A percentile compares a stretch with the other conserved stretches of the same genome.
phyloP scores from a whole-genome alignment of 345 rosid genomes.

The Microthlaspi erraticum region DNA sequence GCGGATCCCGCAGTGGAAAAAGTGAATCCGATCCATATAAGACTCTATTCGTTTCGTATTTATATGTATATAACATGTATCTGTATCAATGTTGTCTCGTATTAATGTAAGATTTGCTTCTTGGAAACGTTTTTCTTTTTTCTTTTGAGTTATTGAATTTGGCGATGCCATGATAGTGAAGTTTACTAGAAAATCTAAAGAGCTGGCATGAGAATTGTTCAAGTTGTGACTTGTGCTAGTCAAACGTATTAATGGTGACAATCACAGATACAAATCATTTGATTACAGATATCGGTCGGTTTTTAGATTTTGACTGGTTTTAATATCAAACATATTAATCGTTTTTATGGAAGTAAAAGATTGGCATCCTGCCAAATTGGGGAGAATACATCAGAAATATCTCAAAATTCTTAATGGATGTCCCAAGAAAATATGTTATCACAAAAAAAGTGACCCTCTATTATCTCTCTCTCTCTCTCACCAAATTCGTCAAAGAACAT shows the following conservation, averaged over 20 bases:
- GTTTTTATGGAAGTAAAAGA: background rate
- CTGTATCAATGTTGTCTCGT: too few species aligned
- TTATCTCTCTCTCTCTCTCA: background rate
- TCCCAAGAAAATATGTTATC: background rate
- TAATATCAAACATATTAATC: background rate
- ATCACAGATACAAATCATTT: background rate
- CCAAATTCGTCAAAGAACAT: slow-evolving; percentile 1
- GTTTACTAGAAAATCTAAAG: too few species aligned
- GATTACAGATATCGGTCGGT: background rate
- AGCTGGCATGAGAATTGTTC: too few species aligned
- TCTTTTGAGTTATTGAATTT: too few species aligned
- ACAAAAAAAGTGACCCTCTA: background rate
- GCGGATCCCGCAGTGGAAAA: slow-evolving; percentile 92
- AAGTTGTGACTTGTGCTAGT: too few species aligned
- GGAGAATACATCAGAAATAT: background rate
- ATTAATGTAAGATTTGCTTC: too few species aligned
- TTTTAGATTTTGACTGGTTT: background rate
- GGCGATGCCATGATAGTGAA: too few species aligned
- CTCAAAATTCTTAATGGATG: background rate
- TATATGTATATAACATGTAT: too few species aligned
- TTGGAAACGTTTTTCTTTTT: too few species aligned
- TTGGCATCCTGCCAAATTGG: background rate
- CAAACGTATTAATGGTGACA: background rate
- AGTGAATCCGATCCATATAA: slow-evolving; percentile 44
- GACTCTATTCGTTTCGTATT: background rate